phyloP scores from a whole-genome alignment of 148 eudicot genomes.

The Mesembryanthemum crystallinum region DNA sequence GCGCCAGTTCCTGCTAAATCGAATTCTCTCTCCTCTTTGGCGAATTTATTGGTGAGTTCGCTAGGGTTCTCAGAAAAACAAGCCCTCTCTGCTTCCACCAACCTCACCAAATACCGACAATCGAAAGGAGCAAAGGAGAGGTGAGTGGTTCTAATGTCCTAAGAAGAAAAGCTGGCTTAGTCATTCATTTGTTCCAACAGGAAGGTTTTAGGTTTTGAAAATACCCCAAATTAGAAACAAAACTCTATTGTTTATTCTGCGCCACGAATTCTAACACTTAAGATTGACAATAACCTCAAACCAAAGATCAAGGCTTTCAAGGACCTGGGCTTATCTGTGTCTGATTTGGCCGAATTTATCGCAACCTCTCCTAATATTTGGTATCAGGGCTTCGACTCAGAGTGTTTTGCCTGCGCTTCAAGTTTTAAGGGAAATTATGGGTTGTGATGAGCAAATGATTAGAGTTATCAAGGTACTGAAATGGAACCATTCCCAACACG shows the following conservation, averaged over 20 bases:
- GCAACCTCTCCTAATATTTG: constrained; percentile 9
- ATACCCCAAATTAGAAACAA: constrained; percentile 27
- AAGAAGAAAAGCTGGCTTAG: constrained; percentile 18
- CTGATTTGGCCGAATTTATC: constrained; percentile 16
- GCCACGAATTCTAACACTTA: constrained; percentile 15
- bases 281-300: constrained; percentile 28
- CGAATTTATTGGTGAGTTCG: constrained; percentile 24
- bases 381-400: not conserved
- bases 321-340: constrained; percentile 29
- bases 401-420: constrained; percentile 17
- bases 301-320: constrained; percentile 30
- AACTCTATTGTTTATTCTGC: not conserved
- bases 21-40: too few species aligned
- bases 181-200: constrained; percentile 12
- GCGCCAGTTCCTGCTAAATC: too few species aligned
- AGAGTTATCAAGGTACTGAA: constrained; percentile 2
- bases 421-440: constrained; percentile 15
- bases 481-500: not conserved
- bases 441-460: constrained; percentile 17
- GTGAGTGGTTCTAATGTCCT: constrained; percentile 9
- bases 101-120: not conserved
- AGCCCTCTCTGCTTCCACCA: constrained; percentile 21
- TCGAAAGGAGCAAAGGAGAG: not conserved
- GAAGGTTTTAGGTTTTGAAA: constrained; percentile 30
- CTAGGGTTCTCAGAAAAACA: constrained; percentile 33